Evolutionary conservation across 202 grass and related monocot species (phyloP).

Genomic region (Elaeis oleifera): DNA sequence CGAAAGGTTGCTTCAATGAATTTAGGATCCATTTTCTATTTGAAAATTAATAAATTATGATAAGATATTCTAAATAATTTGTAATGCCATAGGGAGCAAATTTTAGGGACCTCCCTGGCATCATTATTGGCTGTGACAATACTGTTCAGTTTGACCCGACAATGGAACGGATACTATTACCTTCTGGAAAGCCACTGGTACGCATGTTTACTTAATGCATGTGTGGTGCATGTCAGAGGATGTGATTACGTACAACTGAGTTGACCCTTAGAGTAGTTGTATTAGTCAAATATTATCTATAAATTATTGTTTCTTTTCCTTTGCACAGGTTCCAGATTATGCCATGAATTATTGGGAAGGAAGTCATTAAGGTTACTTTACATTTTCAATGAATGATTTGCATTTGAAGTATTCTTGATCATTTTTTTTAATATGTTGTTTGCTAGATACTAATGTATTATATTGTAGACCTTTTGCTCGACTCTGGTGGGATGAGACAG

Average conservation of each 20-base stretch:
- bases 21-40: too few species aligned
- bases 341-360: slow-evolving; percentile 47
- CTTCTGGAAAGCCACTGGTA: slow-evolving; percentile 79
- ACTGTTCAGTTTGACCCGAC: slow-evolving; percentile 71
- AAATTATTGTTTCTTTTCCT: too few species aligned
- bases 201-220: not conserved
- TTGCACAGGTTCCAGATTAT: slow-evolving; percentile 63
- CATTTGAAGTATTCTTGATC: too few species aligned
- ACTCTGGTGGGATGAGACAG: slow-evolving; percentile 88
- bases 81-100: slow-evolving; percentile 61
- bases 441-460: slow-evolving; percentile 4
- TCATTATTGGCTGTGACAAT: slow-evolving; percentile 66
- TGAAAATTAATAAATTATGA: too few species aligned
- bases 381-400: too few species aligned
- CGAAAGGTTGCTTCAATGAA: slow-evolving; percentile 50
- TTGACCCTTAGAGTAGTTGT: too few species aligned
- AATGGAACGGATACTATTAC: slow-evolving; percentile 58
- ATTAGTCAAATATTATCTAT: too few species aligned
- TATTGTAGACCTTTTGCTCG: slow-evolving; percentile 62
- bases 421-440: too few species aligned
- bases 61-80: too few species aligned
- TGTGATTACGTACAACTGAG: too few species aligned
- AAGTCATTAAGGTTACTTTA: slow-evolving; percentile 58
- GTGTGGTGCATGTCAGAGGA: too few species aligned
- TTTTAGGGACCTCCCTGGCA: slow-evolving; percentile 87